These are phyloP conservation scores for Cercospora sp. DNA, from an alignment of 2,329 filamentous ascomycete species.

Conservation along the genomic window DNA sequence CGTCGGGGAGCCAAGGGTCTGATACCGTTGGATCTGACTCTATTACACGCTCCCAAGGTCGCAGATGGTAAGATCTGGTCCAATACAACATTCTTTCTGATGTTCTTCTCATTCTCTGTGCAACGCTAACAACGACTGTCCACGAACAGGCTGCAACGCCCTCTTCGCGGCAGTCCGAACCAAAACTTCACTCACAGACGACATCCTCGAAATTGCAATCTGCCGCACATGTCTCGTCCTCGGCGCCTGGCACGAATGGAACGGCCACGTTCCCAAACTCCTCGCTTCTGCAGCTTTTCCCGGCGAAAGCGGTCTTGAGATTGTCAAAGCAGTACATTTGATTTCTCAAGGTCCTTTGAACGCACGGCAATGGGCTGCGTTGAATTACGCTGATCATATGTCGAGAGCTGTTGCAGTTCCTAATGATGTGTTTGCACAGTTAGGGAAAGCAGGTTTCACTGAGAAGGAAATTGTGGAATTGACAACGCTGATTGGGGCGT, in stretches of 20 bases:
- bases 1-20: neutral
- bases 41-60: neutral
- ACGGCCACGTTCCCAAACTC: neutral
- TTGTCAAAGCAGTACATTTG: neutral
- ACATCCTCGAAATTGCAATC: neutral
- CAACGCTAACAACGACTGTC: neutral
- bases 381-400: neutral
- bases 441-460: neutral
- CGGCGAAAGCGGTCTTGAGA: neutral
- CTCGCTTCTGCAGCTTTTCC: neutral
- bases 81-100: neutral
- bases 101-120: neutral
- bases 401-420: neutral
- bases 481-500: neutral
- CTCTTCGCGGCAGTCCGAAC: neutral
- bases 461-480: neutral
- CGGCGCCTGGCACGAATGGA: constrained; percentile 1
- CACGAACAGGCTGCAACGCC: neutral
- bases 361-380: neutral
- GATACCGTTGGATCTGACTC: neutral
- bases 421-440: neutral
- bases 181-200: neutral
- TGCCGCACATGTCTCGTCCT: constrained; percentile 1
- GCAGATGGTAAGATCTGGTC: neutral
- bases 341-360: neutral